Evolutionary conservation across 2,329 filamentous ascomycete species (phyloP), one percentile per base, ranked within the genome.

Genomic region (Trichoderma lentiforme): DNA sequence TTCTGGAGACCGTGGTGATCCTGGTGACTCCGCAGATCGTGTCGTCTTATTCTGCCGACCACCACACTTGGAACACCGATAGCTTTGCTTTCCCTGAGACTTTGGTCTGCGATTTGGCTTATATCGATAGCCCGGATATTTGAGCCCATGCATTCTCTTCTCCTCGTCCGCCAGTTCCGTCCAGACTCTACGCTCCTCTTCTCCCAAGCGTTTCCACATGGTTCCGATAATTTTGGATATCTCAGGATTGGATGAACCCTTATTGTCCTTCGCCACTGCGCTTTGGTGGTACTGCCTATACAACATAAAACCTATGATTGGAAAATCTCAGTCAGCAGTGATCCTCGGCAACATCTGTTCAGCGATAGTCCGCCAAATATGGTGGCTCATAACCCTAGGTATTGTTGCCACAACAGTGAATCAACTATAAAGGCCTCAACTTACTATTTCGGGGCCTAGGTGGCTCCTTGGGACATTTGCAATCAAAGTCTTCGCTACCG

Each of bases 201-300:
- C 87, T 4, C 90, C 83, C 78, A 97, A 91, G 71, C 90, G 88
- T 78, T 92, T 90, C 96, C 96, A 99, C 88, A 95, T 92, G 80
- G 94, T 90, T 67, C 95, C 95, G 76, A 98, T 97, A 77, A 98
- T 97, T 83, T 98, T 98, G 75, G 95, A 98, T 77, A 98, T 97
- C 67, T 98, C 94, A 3, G 95, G 95, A 82, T 98, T 98, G 60
- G 95, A 91, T 75, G 98, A 89, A 58, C 94, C 93, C n/a, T 95
- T 95, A 78, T 98, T 89, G 76, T 93, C 88, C 69, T 90, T 87
- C 47, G 95, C 92, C 65, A 98, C 93, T 63, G 89, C 86, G 21
- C 92, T 90, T 82, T 98, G 95, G 78, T 96, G 92, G 81, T 97
- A 92, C 80, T 98, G 95, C 51, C 96, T 94, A 84, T 97, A 99